phyloP scores from a whole-genome alignment of 352 stramenopile species.

The Phytophthora uliginosa region DNA sequence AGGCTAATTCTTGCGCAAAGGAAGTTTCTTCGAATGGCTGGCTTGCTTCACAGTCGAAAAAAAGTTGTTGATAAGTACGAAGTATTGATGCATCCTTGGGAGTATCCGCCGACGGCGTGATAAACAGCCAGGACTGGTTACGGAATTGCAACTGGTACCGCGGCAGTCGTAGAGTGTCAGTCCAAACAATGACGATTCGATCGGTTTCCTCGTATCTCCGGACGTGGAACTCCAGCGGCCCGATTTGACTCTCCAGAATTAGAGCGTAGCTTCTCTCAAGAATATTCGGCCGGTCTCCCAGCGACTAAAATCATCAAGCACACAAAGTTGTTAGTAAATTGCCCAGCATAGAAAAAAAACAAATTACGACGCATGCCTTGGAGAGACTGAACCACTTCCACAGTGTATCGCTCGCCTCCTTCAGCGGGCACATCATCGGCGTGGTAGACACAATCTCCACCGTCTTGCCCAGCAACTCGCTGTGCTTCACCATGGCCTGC shows the following conservation, averaged over 20 bases:
- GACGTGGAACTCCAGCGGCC: conserved; percentile 26
- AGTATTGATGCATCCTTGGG: conserved; percentile 18
- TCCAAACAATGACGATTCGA: conserved; percentile 35
- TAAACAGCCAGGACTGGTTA: conserved; percentile 31
- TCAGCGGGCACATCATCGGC: conserved; percentile 29
- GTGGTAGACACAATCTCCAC: conserved; percentile 36
- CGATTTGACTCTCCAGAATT: conserved; percentile 25
- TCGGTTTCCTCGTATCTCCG: conserved; percentile 33
- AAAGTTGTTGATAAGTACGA: conserved; percentile 29
- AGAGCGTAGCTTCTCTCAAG: conserved; percentile 33
- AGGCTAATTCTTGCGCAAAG: conserved; percentile 12
- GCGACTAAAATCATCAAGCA: background rate
- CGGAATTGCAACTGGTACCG: conserved; percentile 34
- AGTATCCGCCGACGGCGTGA: conserved; percentile 21
- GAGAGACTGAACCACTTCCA: conserved; percentile 25
- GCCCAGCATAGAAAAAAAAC: too few species aligned
- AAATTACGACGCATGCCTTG: conserved; percentile 7
- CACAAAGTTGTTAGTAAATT: background rate
- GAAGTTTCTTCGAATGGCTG: background rate
- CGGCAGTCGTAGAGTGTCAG: conserved; percentile 25
- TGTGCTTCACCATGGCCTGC: conserved; percentile 16
- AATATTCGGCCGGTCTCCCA: conserved; percentile 26
- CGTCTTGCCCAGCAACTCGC: conserved; percentile 13
- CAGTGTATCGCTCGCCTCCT: conserved; percentile 18
- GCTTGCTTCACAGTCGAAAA: conserved; percentile 13